Base-by-base conservation (phyloP, 768 basidiomycete genomes). In the Boletus patriciae region DNA sequence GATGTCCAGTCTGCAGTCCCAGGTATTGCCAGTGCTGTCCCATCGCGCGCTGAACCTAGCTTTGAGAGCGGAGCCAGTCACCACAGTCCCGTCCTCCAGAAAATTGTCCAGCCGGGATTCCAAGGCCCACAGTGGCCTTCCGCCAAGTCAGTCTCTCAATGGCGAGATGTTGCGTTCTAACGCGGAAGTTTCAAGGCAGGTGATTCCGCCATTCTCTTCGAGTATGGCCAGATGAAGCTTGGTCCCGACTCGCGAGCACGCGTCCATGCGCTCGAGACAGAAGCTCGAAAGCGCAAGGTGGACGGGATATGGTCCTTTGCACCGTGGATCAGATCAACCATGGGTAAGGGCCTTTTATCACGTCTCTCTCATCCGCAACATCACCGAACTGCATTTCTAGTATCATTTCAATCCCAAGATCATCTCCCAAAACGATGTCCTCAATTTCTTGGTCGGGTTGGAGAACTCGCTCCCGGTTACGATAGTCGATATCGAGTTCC, bases 151-250 rank as follows among this genome's bases (percentile, higher is more conserved):
- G n/a, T n/a, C n/a, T n/a, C n/a, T n/a, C n/a, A n/a, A n/a, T n/a
- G n/a, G n/a, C n/a, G n/a, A n/a, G n/a, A n/a, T n/a, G n/a, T n/a
- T n/a, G n/a, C n/a, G n/a, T n/a, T n/a, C n/a, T n/a, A n/a, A n/a
- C n/a, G n/a, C n/a, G n/a, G n/a, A n/a, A n/a, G 21, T 2, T 3
- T 12, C 46, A 85, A 67, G 84, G 84, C 85, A 3, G 86, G 87
- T 0, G 86, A 87, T 60, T 78, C 80, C 0, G 78, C 80, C 1
- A 81, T 90, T 46, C 76, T 87, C 2, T 77, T 87, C 12, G 86
- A 87, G 56, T 86, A 83, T 58, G 86, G 86, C 0, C 62, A 68
- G 1, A 80, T 83, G 79, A 70, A 65, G 25, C 72, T 86, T 0
- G 81, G 83, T 51, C 76, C 86, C 42, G 60, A 74, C 21, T 62